Percentiles rank a stretch among this genome's conserved stretches.
phyloP scores from a whole-genome alignment of 257 asterid genomes.

The Petunia axillaris region DNA sequence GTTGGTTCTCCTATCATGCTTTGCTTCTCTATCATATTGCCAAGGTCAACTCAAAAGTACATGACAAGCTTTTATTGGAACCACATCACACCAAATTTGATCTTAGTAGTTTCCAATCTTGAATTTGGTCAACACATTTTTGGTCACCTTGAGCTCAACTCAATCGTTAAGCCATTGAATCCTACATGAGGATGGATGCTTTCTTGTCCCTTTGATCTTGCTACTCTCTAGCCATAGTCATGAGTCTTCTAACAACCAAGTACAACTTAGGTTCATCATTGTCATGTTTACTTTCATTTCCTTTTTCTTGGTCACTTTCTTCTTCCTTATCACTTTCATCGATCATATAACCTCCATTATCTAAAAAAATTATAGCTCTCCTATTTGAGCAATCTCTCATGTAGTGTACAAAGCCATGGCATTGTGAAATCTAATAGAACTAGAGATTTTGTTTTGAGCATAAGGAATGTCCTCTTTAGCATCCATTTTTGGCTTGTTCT shows the following conservation, averaged over 20 bases:
- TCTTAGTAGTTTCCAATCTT: constrained; percentile 7
- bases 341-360: too few relatives aligned
- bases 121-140: not conserved
- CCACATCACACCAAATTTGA: not conserved
- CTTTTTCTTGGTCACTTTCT: not conserved
- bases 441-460: too few relatives aligned
- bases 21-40: not conserved
- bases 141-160: not conserved
- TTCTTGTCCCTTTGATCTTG: not conserved
- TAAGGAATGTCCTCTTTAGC: too few relatives aligned
- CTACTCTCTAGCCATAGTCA: not conserved
- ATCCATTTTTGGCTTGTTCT: too few relatives aligned
- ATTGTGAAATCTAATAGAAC: too few relatives aligned
- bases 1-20: not conserved
- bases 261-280: not conserved
- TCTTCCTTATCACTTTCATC: too few relatives aligned
- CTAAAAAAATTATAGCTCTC: too few relatives aligned
- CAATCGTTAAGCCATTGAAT: not conserved
- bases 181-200: not conserved
- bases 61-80: constrained; percentile 13
- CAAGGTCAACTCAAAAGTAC: not conserved
- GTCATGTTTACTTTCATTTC: not conserved
- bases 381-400: not conserved
- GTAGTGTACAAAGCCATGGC: too few relatives aligned
- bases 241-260: not conserved